Evolutionary conservation across 176 grass and related monocot genomes (phyloP).

Genomic region (Tuctoria greenei): DNA sequence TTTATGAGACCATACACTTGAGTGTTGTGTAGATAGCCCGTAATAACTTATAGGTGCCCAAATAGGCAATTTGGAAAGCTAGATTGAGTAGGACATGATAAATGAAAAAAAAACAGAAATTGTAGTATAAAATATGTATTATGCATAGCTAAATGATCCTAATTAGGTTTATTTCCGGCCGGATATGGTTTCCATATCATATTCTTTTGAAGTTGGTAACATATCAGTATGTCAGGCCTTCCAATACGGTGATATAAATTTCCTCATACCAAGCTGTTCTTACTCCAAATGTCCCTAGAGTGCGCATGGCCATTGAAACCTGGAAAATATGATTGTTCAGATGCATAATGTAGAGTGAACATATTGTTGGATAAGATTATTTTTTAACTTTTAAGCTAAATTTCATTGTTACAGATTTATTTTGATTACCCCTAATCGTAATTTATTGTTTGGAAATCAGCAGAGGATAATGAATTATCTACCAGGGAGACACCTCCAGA

Average conservation of each 20-base stretch:
- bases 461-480: slow-evolving; percentile 20
- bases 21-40: not conserved
- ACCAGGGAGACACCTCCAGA: slow-evolving; percentile 97
- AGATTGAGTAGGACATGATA: not conserved
- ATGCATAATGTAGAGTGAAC: not conserved
- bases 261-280: slow-evolving; percentile 74
- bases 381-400: not conserved
- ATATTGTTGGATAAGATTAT: not conserved
- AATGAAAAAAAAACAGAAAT: not conserved
- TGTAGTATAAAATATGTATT: not conserved
- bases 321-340: slow-evolving; percentile 42
- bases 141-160: not conserved
- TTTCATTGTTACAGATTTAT: not conserved
- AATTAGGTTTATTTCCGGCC: not conserved
- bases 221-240: not conserved
- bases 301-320: slow-evolving; percentile 92
- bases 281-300: slow-evolving; percentile 82
- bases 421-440: not conserved
- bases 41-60: not conserved
- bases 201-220: not conserved
- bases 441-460: slow-evolving; percentile 7
- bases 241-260: slow-evolving; percentile 5
- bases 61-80: not conserved
- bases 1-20: not conserved
- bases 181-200: not conserved